These are phyloP conservation scores for Podospora pseudoanserina DNA, from an alignment of 495 filamentous ascomycete species.

Conservation along the genomic window DNA sequence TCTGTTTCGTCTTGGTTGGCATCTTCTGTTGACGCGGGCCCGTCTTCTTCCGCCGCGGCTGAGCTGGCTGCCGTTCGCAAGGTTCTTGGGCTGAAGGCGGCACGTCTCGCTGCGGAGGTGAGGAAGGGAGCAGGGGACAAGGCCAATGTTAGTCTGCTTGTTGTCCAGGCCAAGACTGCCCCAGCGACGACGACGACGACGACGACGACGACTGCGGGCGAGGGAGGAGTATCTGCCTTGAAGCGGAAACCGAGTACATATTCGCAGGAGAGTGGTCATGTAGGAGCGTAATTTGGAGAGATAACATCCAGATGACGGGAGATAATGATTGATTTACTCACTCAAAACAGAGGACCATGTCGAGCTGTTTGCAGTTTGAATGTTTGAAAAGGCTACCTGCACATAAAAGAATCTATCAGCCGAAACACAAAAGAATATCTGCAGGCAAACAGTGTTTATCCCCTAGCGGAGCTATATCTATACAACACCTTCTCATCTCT, in stretches of 20 bases:
- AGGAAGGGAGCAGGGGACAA: constrained; percentile 21
- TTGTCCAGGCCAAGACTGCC: constrained; percentile 58
- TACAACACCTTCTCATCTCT: too few species aligned
- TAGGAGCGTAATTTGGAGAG: too few species aligned
- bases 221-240: neutral
- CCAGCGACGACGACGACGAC: neutral
- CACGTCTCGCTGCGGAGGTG: constrained; percentile 53
- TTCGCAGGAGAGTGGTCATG: neutral
- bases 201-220: neutral
- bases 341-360: too few species aligned
- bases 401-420: too few species aligned
- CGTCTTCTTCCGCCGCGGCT: neutral
- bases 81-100: constrained; percentile 63
- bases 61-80: constrained; percentile 42
- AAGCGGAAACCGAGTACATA: neutral
- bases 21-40: neutral
- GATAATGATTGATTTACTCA: too few species aligned
- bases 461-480: too few species aligned
- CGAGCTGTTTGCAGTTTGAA: too few species aligned
- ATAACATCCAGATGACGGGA: neutral
- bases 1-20: neutral
- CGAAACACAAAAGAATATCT: too few species aligned
- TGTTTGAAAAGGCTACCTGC: too few species aligned
- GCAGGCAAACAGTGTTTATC: too few species aligned
- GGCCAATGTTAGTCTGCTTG: constrained; percentile 63